A percentile compares a stretch with the other conserved stretches of the same genome.
Conservation (phyloP, 352 stramenopile species). For the Thalassiosira hispida region DNA sequence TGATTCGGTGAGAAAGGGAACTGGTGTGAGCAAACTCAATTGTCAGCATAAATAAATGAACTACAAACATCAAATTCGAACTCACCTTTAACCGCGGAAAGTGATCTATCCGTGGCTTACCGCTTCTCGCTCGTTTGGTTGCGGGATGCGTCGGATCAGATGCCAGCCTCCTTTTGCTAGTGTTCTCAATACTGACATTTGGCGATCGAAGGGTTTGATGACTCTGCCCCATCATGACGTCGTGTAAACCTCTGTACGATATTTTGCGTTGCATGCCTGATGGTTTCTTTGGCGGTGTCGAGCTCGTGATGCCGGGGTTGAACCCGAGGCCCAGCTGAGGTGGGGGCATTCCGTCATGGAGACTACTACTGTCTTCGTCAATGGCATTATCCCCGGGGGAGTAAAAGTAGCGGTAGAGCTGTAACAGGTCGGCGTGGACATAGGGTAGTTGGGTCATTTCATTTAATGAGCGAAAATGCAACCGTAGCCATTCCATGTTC, state of each 20-base stretch:
- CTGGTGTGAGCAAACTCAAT: not conserved
- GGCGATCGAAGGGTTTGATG: conserved; percentile 4
- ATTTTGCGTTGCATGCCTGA: conserved; percentile 66
- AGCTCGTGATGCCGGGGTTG: conserved; percentile 3
- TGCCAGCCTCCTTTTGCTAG: conserved; percentile 35
- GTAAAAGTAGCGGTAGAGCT: conserved; percentile 81
- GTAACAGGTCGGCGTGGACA: conserved; percentile 73
- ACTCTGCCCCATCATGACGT: conserved; percentile 30
- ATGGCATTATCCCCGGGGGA: conserved; percentile 56
- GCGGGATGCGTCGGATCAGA: conserved; percentile 62
- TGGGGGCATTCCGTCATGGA: conserved; percentile 23
- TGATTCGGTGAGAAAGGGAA: not conserved
- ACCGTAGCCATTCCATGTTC: conserved; percentile 75
- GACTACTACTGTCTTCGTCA: conserved; percentile 60
- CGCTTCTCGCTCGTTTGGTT: conserved; percentile 71
- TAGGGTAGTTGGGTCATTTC: conserved; percentile 74
- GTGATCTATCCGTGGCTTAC: conserved; percentile 75
- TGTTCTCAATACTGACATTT: conserved; percentile 38
- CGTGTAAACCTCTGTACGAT: conserved; percentile 62
- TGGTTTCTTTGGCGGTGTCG: conserved; percentile 30
- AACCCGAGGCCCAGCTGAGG: conserved; percentile 8
- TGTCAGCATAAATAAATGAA: not conserved
- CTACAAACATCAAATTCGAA: not conserved
- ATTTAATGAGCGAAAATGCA: conserved; percentile 66
- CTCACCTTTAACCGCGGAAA: conserved; percentile 76